Conservation (phyloP, 1,139 yeast genomes). For the Keqinozyma sinolaborantium region DNA sequence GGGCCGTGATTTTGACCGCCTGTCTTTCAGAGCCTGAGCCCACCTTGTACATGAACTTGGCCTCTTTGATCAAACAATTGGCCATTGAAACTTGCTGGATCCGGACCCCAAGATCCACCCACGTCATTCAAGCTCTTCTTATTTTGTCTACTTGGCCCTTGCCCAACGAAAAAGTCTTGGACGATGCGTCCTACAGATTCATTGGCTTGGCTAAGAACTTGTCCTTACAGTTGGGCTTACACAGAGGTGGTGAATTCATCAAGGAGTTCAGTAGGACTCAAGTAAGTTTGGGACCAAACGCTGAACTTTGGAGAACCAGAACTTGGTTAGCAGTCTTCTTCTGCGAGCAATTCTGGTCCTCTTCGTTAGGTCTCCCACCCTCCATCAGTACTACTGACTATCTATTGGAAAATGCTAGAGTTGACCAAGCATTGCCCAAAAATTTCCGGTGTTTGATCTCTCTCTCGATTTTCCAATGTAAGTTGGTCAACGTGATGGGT, state of each 20-base stretch:
- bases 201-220: slow-evolving; percentile 82
- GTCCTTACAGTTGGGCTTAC: slow-evolving; percentile 87
- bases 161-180: slow-evolving; percentile 89
- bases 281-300: slow-evolving; percentile 77
- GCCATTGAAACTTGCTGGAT: slow-evolving; percentile 95
- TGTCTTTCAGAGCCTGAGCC: slow-evolving; percentile 88
- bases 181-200: slow-evolving; percentile 87
- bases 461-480: slow-evolving; percentile 79
- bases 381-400: slow-evolving; percentile 77
- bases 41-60: slow-evolving; percentile 67
- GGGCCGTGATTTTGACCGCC: slow-evolving; percentile 89
- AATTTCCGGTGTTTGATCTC: slow-evolving; percentile 71
- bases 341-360: slow-evolving; percentile 89
- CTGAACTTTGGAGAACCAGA: slow-evolving; percentile 92
- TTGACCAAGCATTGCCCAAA: slow-evolving; percentile 64
- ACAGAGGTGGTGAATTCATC: slow-evolving; percentile 83
- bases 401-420: slow-evolving; percentile 72
- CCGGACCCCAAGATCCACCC: slow-evolving; percentile 89
- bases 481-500: slow-evolving; percentile 83
- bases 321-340: slow-evolving; percentile 90
- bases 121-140: slow-evolving; percentile 83
- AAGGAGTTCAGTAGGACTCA: slow-evolving; percentile 90
- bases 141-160: slow-evolving; percentile 88
- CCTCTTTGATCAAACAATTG: slow-evolving; percentile 76
- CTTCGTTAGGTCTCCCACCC: slow-evolving; percentile 84